These are phyloP conservation scores for Blastobotrys parvus DNA, from an alignment of 805 yeast genomes.

Conservation along the genomic window DNA sequence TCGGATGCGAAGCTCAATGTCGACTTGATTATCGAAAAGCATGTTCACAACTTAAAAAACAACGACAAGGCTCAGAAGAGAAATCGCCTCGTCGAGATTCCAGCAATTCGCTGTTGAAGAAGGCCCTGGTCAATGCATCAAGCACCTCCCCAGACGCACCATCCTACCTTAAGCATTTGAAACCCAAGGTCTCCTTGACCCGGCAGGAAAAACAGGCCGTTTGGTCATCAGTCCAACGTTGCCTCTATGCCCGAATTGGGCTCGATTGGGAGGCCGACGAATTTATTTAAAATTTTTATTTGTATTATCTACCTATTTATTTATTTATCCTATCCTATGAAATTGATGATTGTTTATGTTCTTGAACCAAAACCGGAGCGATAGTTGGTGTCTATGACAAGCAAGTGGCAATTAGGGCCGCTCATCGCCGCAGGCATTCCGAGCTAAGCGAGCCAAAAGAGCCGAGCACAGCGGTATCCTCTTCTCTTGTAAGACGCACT, in stretches of 20 bases:
- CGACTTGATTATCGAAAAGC: slow-evolving; percentile 51
- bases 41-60: slow-evolving; percentile 26
- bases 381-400: too few relatives aligned
- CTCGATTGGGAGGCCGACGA: slow-evolving; percentile 43
- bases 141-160: slow-evolving; percentile 22
- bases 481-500: too few relatives aligned
- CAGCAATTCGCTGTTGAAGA: slow-evolving; percentile 24
- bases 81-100: not conserved
- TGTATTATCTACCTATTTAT: not conserved
- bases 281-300: not conserved
- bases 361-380: too few relatives aligned
- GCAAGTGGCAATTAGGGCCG: too few relatives aligned
- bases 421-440: too few relatives aligned
- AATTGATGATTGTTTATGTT: too few relatives aligned
- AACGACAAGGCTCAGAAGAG: slow-evolving; percentile 11
- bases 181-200: slow-evolving; percentile 30
- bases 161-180: slow-evolving; percentile 18
- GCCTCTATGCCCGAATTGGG: slow-evolving; percentile 50
- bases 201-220: slow-evolving; percentile 49
- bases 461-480: too few relatives aligned
- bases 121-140: slow-evolving; percentile 26
- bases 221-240: slow-evolving; percentile 58
- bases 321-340: slow-evolving; percentile 1
- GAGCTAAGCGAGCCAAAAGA: too few relatives aligned
- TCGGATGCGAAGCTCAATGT: slow-evolving; percentile 40